These are phyloP conservation scores for Amanita muscaria DNA, from an alignment of 768 basidiomycete genomes.

Conservation along the genomic window DNA sequence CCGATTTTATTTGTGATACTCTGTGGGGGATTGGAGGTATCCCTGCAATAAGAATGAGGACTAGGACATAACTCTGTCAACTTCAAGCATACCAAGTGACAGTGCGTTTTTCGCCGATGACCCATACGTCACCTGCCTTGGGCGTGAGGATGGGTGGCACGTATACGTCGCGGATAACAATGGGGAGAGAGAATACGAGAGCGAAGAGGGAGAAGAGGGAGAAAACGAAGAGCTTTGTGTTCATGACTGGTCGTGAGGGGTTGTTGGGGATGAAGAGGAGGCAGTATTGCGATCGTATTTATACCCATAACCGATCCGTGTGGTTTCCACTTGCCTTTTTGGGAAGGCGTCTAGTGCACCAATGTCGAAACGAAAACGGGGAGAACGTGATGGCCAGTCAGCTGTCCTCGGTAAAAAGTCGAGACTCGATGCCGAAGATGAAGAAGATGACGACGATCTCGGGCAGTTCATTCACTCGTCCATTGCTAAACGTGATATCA, in stretches of 20 bases:
- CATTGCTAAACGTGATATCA: slow-evolving; percentile 64
- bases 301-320: too few relatives aligned
- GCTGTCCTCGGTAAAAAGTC: slow-evolving; percentile 38
- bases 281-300: too few relatives aligned
- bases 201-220: slow-evolving; percentile 14
- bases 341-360: neutral
- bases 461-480: slow-evolving; percentile 58
- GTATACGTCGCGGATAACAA: slow-evolving; percentile 28
- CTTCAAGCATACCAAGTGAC: slow-evolving; percentile 27
- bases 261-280: neutral
- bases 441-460: slow-evolving; percentile 53
- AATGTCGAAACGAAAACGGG: slow-evolving; percentile 10
- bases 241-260: slow-evolving; percentile 7
- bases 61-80: neutral
- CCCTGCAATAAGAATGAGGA: slow-evolving; percentile 10
- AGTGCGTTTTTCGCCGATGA: slow-evolving; percentile 20
- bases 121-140: slow-evolving; percentile 21
- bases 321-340: neutral
- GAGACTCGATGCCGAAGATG: neutral
- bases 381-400: slow-evolving; percentile 14
- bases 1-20: slow-evolving; percentile 28
- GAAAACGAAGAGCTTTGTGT: slow-evolving; percentile 6
- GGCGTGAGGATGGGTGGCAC: slow-evolving; percentile 27
- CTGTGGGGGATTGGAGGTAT: slow-evolving; percentile 19
- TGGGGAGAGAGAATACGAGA: slow-evolving; percentile 19